phyloP scores from a whole-genome alignment of 345 rosid species.

The Excoecaria cochinchinensis region DNA sequence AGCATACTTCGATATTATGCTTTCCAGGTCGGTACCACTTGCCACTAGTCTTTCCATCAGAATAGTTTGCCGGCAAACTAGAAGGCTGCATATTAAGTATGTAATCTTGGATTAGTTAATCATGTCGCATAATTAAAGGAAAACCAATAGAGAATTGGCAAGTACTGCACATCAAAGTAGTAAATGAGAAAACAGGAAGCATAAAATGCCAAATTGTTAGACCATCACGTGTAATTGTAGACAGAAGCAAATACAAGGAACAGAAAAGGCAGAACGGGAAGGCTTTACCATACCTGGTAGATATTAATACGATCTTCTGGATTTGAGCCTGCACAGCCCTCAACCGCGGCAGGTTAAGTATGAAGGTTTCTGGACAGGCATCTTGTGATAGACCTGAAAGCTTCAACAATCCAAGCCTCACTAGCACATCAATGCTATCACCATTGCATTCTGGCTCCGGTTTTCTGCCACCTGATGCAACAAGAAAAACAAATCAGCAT shows the following conservation, averaged over 20 bases:
- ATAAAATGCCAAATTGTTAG: neutral
- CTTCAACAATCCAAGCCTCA: slow-evolving; percentile 80
- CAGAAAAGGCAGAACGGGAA: neutral
- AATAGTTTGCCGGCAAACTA: slow-evolving; percentile 72
- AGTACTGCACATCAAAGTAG: neutral
- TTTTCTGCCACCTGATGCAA: slow-evolving; percentile 39
- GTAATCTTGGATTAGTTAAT: neutral
- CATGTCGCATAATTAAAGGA: neutral
- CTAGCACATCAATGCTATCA: slow-evolving; percentile 61
- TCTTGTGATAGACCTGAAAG: slow-evolving; percentile 62
- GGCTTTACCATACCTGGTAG: slow-evolving; percentile 53
- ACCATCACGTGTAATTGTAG: neutral
- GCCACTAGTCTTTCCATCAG: slow-evolving; percentile 48
- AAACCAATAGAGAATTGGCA: too few relatives aligned
- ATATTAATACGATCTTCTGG: slow-evolving; percentile 71
- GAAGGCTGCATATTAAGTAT: slow-evolving; percentile 50
- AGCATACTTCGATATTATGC: slow-evolving; percentile 39
- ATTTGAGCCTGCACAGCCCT: slow-evolving; percentile 71
- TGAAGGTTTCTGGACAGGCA: slow-evolving; percentile 65
- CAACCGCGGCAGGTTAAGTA: slow-evolving; percentile 64
- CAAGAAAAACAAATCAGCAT: slow-evolving; percentile 7
- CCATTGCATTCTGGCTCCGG: slow-evolving; percentile 47
- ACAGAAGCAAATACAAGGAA: neutral
- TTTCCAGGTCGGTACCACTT: slow-evolving; percentile 56
- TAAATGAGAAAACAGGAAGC: neutral